Conservation (phyloP, 768 basidiomycete species). For the Daedaleopsis nitida region DNA sequence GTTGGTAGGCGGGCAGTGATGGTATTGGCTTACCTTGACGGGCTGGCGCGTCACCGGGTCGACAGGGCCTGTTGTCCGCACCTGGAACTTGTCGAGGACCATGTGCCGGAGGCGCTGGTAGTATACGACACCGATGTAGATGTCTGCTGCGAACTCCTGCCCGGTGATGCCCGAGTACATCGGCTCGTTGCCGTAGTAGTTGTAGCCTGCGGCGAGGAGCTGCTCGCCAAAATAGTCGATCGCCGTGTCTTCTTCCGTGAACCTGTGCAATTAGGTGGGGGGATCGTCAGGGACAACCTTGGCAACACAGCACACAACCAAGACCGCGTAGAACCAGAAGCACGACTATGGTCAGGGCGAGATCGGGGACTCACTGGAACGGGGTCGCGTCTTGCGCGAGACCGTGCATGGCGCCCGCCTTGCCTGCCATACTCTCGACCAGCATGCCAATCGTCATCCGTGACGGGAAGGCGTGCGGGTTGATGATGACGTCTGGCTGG, state of each 20-base stretch:
- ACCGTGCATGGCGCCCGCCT: slow-evolving; percentile 98
- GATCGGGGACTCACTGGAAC: slow-evolving; percentile 70
- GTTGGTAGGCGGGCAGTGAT: slow-evolving; percentile 5
- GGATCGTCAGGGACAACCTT: background rate
- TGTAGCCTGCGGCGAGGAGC: slow-evolving; percentile 91
- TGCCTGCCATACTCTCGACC: slow-evolving; percentile 99
- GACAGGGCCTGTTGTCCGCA: slow-evolving; percentile 96
- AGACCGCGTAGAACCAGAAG: background rate
- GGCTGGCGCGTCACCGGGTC: slow-evolving; percentile 96
- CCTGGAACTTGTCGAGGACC: slow-evolving; percentile 99
- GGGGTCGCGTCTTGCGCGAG: slow-evolving; percentile 98
- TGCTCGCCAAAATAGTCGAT: slow-evolving; percentile 98
- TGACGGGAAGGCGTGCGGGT: slow-evolving; percentile 98
- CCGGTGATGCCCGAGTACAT: slow-evolving; percentile 99
- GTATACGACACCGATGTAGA: slow-evolving; percentile 97
- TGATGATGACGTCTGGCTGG: slow-evolving; percentile 99
- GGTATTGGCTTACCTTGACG: slow-evolving; percentile 70
- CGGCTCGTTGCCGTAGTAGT: slow-evolving; percentile 98
- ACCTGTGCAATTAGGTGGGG: slow-evolving; percentile 48
- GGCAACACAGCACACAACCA: background rate
- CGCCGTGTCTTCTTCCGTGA: slow-evolving; percentile 96
- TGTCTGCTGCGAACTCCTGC: slow-evolving; percentile 97
- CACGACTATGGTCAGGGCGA: background rate
- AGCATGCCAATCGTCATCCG: slow-evolving; percentile 99
- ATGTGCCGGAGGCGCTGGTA: slow-evolving; percentile 99